Conservation (phyloP, 176 grass and related monocot species). For the Lolium rigidum region DNA sequence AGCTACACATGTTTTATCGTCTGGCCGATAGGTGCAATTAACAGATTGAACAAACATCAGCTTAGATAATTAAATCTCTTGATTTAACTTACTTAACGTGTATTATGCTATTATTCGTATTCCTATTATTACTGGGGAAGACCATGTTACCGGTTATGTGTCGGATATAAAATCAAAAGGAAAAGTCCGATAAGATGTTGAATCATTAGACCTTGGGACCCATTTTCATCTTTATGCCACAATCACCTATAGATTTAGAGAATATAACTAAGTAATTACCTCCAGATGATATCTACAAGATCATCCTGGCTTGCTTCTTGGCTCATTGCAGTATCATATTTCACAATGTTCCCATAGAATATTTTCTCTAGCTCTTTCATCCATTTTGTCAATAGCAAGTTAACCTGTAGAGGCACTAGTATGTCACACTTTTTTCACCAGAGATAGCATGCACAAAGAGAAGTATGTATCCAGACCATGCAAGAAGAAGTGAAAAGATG, state of each 20-base stretch:
- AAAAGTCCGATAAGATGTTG: neutral
- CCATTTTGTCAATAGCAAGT: conserved; percentile 95
- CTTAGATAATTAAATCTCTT: conserved; percentile 1
- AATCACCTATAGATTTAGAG: conserved; percentile 5
- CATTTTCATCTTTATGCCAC: neutral
- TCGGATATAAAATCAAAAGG: neutral
- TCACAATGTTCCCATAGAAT: conserved; percentile 99
- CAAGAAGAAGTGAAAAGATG: conserved; percentile 33
- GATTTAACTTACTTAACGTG: neutral
- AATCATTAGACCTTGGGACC: conserved; percentile 11
- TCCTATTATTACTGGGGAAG: neutral
- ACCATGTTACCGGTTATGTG: conserved; percentile 1
- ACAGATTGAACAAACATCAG: neutral
- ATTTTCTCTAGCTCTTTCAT: conserved; percentile 99
- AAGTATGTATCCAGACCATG: neutral
- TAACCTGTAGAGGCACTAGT: conserved; percentile 64
- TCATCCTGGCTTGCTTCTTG: conserved; percentile 84
- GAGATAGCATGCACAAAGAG: conserved; percentile 25
- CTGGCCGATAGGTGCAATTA: neutral
- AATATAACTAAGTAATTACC: conserved; percentile 55
- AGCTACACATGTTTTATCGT: conserved; percentile 10
- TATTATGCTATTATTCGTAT: neutral
- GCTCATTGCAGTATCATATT: conserved; percentile 79
- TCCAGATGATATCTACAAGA: conserved; percentile 95
- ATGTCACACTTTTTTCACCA: conserved; percentile 24